Conservation (phyloP, 768 basidiomycete genomes). For the Pulveroboletus sp. region DNA sequence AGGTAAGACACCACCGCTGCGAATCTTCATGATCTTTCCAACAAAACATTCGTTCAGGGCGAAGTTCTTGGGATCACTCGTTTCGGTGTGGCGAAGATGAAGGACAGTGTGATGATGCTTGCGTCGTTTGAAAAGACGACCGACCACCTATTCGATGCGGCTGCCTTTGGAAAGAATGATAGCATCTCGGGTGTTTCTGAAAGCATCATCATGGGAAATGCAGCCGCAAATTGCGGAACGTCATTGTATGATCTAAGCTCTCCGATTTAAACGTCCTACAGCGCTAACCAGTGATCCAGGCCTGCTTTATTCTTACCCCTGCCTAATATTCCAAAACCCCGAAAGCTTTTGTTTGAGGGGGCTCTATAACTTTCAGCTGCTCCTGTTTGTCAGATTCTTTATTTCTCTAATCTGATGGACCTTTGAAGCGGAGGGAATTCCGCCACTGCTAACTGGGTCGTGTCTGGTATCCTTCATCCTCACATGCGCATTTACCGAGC, state of each 20-base stretch:
- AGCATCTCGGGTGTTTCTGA: slow-evolving; percentile 96
- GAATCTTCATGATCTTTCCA: not conserved
- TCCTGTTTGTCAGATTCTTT: not conserved
- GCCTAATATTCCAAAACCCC: slow-evolving; percentile 34
- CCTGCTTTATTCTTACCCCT: slow-evolving; percentile 33
- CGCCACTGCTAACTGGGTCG: too few relatives aligned
- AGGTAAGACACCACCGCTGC: slow-evolving; percentile 46
- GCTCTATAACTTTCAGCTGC: slow-evolving; percentile 18
- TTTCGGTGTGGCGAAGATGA: slow-evolving; percentile 99
- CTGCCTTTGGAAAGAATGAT: slow-evolving; percentile 94
- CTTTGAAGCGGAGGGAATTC: too few relatives aligned
- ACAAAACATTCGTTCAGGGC: slow-evolving; percentile 50
- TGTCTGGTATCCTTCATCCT: too few relatives aligned
- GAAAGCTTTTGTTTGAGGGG: slow-evolving; percentile 35
- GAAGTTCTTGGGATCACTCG: slow-evolving; percentile 98
- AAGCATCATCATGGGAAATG: slow-evolving; percentile 99
- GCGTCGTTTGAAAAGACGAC: slow-evolving; percentile 99
- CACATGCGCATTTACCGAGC: too few relatives aligned
- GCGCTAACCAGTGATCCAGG: slow-evolving; percentile 22
- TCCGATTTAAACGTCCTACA: not conserved
- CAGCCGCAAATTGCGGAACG: slow-evolving; percentile 91
- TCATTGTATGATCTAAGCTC: slow-evolving; percentile 63
- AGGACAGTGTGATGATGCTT: slow-evolving; percentile 98
- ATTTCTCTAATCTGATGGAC: not conserved
- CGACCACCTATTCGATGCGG: slow-evolving; percentile 97